Evolutionary conservation across 169 alveolate genomes (phyloP).

Genomic region (Eimeria necatrix): DNA sequence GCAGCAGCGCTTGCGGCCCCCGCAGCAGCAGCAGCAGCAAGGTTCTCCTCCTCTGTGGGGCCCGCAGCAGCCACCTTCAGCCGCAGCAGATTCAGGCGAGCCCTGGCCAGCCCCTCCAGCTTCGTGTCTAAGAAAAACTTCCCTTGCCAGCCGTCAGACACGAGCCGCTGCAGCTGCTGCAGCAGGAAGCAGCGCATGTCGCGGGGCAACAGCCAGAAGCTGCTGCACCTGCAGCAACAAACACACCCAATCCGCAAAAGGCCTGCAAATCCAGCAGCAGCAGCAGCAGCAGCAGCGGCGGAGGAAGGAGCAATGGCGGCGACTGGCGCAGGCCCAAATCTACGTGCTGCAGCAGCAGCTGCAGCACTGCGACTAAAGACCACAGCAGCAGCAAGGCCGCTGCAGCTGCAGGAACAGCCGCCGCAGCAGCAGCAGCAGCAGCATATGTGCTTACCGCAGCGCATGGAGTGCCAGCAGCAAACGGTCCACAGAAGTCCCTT

Average conservation of each 20-base stretch:
- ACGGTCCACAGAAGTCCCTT: neutral
- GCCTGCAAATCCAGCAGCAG: neutral
- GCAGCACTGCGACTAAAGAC: neutral
- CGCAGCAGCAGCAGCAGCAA: slow-evolving; percentile 21
- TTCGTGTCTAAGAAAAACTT: slow-evolving; percentile 75
- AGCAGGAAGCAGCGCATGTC: slow-evolving; percentile 65
- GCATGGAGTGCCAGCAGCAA: slow-evolving; percentile 28
- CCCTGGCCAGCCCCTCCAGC: slow-evolving; percentile 70
- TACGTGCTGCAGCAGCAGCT: neutral
- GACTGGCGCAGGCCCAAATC: neutral
- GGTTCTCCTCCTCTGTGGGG: neutral
- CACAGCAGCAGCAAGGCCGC: slow-evolving; percentile 19
- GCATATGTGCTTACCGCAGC: neutral
- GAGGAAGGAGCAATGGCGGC: neutral
- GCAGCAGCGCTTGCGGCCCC: slow-evolving; percentile 4
- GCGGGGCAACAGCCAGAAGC: slow-evolving; percentile 38
- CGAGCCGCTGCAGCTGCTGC: slow-evolving; percentile 72
- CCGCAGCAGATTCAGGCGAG: slow-evolving; percentile 71
- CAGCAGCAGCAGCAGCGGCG: neutral
- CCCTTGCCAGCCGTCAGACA: slow-evolving; percentile 73
- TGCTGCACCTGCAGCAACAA: slow-evolving; percentile 72
- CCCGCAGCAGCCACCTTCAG: slow-evolving; percentile 40
- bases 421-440: slow-evolving; percentile 32
- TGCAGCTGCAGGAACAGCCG: neutral
- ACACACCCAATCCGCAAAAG: neutral